Evolutionary conservation across 2,329 filamentous ascomycete species (phyloP), one percentile per base, ranked within the genome.

Genomic region (Fusarium sp.): DNA sequence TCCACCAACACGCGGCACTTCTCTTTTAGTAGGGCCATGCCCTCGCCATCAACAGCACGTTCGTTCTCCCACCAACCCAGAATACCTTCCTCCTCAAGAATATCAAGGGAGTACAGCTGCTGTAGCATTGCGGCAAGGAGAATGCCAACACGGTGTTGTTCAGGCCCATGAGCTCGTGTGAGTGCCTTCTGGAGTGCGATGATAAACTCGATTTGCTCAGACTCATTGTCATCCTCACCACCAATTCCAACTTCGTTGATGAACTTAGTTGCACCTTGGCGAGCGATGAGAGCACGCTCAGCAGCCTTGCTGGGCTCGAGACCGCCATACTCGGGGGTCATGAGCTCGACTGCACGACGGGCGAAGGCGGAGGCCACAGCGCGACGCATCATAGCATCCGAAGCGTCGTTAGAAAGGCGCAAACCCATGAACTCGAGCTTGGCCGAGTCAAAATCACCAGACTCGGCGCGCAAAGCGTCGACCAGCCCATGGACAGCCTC

Each of bases 361-460:
- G 93, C 91, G 76, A 98, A 95, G 1, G 94, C 92, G 3, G 90
- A 88, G 4, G 93, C 93, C 23, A 98, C 90, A 17, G 96, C 94
- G 33, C 91, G 90, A 44, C 95, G 92, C 74, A 98, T 92, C 78
- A 96, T 92, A 68, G 90, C 87, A 75, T 97, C 95, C 1, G 93
- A 94, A 4, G 96, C 96, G 74, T 98, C 93, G 73, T 92, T 93
- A 55, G 90, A 91, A 78, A 99, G 92, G 13, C 95, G 91, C n/a
- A 98, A 84, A 46, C 93, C 92, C 83, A 94, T 97, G 66, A 99
- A 92, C 77, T 99, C 96, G 33, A 98, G 87, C 77, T 95, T 93
- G 49, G 88, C 87, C 4, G 84, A 84, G 74, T 97, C 94, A 67
- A 97, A 96, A 76, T 96, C 92, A 13, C 89, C 87, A 15, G 88